Conservation (phyloP, 1,139 yeast genomes). For the Scheffersomyces lignicola region DNA sequence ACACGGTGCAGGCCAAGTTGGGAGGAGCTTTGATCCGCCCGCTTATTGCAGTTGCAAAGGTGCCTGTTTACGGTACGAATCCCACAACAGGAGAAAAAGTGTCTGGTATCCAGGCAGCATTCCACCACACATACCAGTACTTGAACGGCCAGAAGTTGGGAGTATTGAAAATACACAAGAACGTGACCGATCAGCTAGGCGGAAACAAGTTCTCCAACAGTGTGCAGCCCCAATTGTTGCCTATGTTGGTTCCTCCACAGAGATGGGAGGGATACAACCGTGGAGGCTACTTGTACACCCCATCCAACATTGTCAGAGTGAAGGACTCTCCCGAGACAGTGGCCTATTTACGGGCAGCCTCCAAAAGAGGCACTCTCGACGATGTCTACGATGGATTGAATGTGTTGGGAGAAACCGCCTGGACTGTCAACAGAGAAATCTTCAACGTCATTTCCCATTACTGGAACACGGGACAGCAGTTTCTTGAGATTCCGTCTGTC, state of each 20-base stretch:
- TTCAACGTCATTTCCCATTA: constrained; percentile 69
- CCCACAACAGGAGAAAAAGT: constrained; percentile 71
- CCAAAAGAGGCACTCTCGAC: constrained; percentile 64
- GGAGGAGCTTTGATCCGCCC: constrained; percentile 80
- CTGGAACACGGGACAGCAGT: constrained; percentile 84
- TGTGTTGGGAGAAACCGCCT: constrained; percentile 83
- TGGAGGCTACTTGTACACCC: constrained; percentile 81
- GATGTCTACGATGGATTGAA: constrained; percentile 79
- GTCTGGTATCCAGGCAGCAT: constrained; percentile 81
- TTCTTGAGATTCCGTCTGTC: constrained; percentile 77
- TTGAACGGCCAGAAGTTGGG: constrained; percentile 80
- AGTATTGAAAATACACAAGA: constrained; percentile 72
- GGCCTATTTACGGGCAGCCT: constrained; percentile 85
- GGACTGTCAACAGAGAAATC: constrained; percentile 83
- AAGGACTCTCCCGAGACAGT: constrained; percentile 87
- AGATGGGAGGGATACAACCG: constrained; percentile 81
- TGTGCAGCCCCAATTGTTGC: constrained; percentile 85
- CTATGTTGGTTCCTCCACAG: constrained; percentile 88
- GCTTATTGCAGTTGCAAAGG: constrained; percentile 78
- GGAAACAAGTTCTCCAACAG: constrained; percentile 66
- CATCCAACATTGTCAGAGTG: constrained; percentile 66
- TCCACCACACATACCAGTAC: constrained; percentile 84
- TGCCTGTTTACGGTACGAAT: constrained; percentile 73
- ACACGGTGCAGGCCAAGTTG: constrained; percentile 68
- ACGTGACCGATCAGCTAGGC: constrained; percentile 63